phyloP scores from a whole-genome alignment of 768 basidiomycete genomes.

The Pleurotus djamor region DNA sequence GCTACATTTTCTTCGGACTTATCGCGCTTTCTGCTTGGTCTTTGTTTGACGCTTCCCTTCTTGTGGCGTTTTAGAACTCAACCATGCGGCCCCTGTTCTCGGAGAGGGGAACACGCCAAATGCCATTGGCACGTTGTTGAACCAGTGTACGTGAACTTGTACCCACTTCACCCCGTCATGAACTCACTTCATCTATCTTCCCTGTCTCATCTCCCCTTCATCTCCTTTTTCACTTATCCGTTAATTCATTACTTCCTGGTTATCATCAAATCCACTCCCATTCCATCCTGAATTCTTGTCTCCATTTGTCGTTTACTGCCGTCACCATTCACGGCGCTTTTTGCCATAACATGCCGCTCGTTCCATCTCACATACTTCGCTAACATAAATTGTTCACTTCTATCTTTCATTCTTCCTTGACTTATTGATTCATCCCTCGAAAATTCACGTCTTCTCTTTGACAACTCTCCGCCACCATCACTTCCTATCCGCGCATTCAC shows the following conservation, averaged over 20 bases:
- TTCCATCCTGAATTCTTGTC: constrained; percentile 5
- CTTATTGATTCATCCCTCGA: neutral
- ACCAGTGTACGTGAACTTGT: constrained; percentile 59
- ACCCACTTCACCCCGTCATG: constrained; percentile 7
- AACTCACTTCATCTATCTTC: constrained; percentile 6
- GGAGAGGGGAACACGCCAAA: constrained; percentile 76
- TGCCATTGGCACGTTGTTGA: constrained; percentile 86
- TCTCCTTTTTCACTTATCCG: constrained; percentile 8
- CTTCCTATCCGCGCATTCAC: neutral
- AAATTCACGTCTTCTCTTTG: neutral
- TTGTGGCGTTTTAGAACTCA: constrained; percentile 48
- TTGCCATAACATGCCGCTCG: neutral
- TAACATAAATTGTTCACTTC: neutral
- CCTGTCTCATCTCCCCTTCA: neutral
- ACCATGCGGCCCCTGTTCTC: constrained; percentile 79
- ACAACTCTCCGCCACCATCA: neutral
- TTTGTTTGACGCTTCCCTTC: constrained; percentile 16
- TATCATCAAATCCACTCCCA: neutral
- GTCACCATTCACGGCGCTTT: neutral
- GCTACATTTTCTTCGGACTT: neutral
- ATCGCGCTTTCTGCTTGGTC: neutral
- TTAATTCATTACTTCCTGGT: constrained; percentile 11
- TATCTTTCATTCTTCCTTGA: neutral
- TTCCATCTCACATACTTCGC: neutral
- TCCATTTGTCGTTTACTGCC: constrained; percentile 5